Evolutionary conservation across 805 yeast genomes (phyloP).

Genomic region (Hanseniaspora nectarophila): DNA sequence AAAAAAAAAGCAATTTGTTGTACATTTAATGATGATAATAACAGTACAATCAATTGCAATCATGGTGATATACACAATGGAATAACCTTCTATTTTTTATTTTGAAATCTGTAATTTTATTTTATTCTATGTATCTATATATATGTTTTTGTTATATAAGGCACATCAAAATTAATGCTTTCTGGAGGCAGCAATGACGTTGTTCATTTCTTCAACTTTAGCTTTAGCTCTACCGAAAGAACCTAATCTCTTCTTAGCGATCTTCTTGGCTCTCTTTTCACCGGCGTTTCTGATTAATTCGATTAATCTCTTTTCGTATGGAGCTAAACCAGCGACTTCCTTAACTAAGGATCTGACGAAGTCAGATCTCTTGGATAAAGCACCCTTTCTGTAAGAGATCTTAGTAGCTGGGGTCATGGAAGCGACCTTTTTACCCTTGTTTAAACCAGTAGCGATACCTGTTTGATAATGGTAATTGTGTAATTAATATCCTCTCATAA

Average conservation of each 20-base stretch:
- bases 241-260: slow-evolving; percentile 99
- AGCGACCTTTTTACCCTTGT: slow-evolving; percentile 98
- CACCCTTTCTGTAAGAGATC: slow-evolving; percentile 93
- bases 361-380: slow-evolving; percentile 83
- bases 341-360: slow-evolving; percentile 91
- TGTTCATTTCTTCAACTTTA: slow-evolving; percentile 97
- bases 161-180: slow-evolving; percentile 48
- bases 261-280: slow-evolving; percentile 99
- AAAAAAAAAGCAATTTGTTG: too few relatives aligned
- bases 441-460: slow-evolving; percentile 96
- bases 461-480: slow-evolving; percentile 13
- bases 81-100: background rate
- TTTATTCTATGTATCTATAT: slow-evolving; percentile 11
- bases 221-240: slow-evolving; percentile 99
- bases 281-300: slow-evolving; percentile 99
- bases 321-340: slow-evolving; percentile 98
- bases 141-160: slow-evolving; percentile 15
- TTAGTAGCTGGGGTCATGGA: slow-evolving; percentile 74
- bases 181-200: slow-evolving; percentile 93
- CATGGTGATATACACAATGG: too few relatives aligned
- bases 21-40: too few relatives aligned
- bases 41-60: too few relatives aligned
- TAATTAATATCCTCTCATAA: background rate
- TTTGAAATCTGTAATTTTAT: slow-evolving; percentile 11
- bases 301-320: slow-evolving; percentile 98